Percentiles rank a stretch among this genome's conserved stretches.
These are phyloP conservation scores for Hanseniaspora mollemarum DNA, from an alignment of 805 yeast species.

Conservation along the genomic window DNA sequence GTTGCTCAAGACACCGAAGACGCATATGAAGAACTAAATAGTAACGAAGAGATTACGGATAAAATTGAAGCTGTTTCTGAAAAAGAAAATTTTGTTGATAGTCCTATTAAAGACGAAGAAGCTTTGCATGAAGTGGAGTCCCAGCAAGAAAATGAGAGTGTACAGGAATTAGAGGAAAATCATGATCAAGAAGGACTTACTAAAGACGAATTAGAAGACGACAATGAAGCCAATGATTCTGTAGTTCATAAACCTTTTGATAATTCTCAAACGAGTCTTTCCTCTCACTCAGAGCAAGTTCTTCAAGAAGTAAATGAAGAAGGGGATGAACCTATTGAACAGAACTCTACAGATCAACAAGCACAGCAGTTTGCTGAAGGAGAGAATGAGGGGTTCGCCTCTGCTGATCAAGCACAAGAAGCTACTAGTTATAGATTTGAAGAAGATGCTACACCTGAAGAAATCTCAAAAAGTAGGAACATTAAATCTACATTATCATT, in stretches of 20 bases:
- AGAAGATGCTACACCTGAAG: constrained; percentile 21
- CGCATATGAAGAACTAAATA: no score
- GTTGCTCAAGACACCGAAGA: not conserved
- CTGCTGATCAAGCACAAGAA: not conserved
- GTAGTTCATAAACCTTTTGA: constrained; percentile 3
- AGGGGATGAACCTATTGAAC: constrained; percentile 19
- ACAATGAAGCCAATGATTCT: not conserved
- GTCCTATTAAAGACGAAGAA: constrained; percentile 22
- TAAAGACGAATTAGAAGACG: constrained; percentile 18
- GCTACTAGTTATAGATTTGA: constrained; percentile 16
- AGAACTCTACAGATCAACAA: no score
- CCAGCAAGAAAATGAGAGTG: not conserved
- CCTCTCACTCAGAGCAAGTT: not conserved
- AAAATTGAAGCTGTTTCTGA: not conserved
- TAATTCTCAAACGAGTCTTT: not conserved
- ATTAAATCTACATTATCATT: constrained; percentile 31
- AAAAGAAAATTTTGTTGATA: constrained; percentile 10
- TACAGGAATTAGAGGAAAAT: constrained; percentile 13
- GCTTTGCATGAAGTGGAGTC: constrained; percentile 23
- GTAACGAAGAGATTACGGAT: not conserved
- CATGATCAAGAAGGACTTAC: constrained; percentile 22
- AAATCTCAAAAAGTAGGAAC: constrained; percentile 19
- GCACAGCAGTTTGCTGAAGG: no score
- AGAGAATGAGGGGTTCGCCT: no score
- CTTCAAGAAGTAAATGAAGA: constrained; percentile 23